Conservation (phyloP, 164 flowering plant genomes). For the Macadamia integrifolia region DNA sequence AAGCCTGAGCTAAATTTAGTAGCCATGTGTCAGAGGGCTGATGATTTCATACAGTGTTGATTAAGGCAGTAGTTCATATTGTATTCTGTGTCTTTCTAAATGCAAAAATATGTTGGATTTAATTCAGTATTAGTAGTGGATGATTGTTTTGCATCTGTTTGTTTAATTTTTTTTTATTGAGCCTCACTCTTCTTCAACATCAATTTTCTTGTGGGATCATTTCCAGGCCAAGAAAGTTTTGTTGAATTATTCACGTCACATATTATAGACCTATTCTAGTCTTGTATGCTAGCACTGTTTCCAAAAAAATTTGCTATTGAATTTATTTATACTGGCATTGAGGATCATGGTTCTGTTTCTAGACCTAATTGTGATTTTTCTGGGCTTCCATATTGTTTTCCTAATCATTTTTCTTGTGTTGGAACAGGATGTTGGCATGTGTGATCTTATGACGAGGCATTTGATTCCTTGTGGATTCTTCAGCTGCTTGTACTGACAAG, state of each 20-base stretch:
- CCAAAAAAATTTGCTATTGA: neutral
- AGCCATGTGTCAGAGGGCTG: neutral
- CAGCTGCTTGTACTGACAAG: slow-evolving; percentile 19
- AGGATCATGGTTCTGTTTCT: neutral
- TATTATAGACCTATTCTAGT: too few relatives aligned
- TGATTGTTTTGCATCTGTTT: neutral
- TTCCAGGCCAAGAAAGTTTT: too few relatives aligned
- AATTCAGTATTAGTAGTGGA: neutral
- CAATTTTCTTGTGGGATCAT: neutral
- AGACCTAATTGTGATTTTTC: neutral
- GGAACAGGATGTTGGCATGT: slow-evolving; percentile 31
- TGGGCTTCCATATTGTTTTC: neutral
- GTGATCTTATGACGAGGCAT: slow-evolving; percentile 8
- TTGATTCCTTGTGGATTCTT: slow-evolving; percentile 7
- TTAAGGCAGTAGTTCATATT: neutral
- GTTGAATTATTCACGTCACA: too few relatives aligned
- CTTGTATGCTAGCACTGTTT: too few relatives aligned
- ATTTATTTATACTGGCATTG: neutral
- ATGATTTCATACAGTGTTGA: neutral
- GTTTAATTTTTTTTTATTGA: neutral
- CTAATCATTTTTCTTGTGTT: slow-evolving; percentile 6
- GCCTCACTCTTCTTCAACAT: neutral
- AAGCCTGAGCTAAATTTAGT: neutral
- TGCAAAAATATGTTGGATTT: neutral
- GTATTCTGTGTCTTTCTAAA: neutral